Evolutionary conservation across 2,329 filamentous ascomycete genomes (phyloP).

Genomic region (Diaporthe sp.): DNA sequence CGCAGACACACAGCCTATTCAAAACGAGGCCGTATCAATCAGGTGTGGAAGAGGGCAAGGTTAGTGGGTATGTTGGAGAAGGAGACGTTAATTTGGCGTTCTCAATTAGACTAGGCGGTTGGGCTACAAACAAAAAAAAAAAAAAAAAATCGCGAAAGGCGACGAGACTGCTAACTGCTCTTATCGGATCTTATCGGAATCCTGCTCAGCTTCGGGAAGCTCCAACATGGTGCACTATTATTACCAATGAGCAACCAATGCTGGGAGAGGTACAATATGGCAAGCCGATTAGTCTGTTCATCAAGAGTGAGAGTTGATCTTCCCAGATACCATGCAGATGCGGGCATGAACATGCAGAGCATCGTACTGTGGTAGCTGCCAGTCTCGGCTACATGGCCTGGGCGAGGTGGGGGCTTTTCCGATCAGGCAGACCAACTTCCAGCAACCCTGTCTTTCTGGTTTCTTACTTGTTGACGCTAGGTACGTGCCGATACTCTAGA

Average conservation of each 20-base stretch:
- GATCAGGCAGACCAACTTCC: neutral
- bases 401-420: neutral
- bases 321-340: neutral
- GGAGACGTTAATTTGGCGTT: neutral
- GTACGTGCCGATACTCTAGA: neutral
- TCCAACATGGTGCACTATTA: neutral
- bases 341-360: neutral
- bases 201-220: neutral
- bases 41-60: neutral
- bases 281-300: too few relatives aligned
- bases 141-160: constrained; percentile 1
- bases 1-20: neutral
- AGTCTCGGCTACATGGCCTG: too few relatives aligned
- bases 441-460: neutral
- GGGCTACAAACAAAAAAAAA: neutral
- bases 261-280: too few relatives aligned
- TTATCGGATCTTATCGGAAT: constrained; percentile 18
- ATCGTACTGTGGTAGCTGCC: too few relatives aligned
- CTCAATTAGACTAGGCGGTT: neutral
- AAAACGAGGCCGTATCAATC: neutral
- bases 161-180: neutral
- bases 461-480: neutral
- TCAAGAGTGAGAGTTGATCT: neutral
- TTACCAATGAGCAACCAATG: too few relatives aligned
- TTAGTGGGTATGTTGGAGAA: neutral